Evolutionary conservation across 1,284 basidiomycete genomes (phyloP).

Genomic region (Ceratorhiza oryzae-sativae): DNA sequence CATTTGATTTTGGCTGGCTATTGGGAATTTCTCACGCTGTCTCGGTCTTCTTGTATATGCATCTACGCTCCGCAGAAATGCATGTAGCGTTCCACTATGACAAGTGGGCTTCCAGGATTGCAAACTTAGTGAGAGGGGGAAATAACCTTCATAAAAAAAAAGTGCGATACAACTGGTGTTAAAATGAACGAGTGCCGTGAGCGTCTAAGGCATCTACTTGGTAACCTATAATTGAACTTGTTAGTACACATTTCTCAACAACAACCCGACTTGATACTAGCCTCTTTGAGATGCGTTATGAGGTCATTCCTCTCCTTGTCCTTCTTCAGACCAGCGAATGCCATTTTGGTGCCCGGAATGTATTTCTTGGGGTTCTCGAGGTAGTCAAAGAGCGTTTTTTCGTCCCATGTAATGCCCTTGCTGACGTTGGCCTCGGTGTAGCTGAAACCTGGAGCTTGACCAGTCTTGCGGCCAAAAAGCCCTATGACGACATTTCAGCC

Average conservation of each 20-base stretch:
- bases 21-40: neutral
- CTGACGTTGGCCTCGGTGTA: conserved; percentile 97
- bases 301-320: conserved; percentile 94
- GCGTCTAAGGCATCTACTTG: conserved; percentile 20
- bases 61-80: neutral
- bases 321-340: conserved; percentile 97
- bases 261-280: conserved; percentile 54
- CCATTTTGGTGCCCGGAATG: conserved; percentile 98
- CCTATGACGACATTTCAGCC: conserved; percentile 50
- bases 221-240: neutral
- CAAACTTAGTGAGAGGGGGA: conserved; percentile 2
- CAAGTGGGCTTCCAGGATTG: neutral
- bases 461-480: conserved; percentile 87
- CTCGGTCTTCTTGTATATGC: too few species aligned
- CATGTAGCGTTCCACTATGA: neutral
- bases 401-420: conserved; percentile 88
- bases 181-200: neutral
- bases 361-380: conserved; percentile 98
- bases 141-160: conserved; percentile 3
- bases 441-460: conserved; percentile 84
- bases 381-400: conserved; percentile 92
- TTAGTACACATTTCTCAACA: neutral
- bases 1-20: neutral
- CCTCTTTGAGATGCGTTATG: conserved; percentile 76
- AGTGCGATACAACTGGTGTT: conserved; percentile 24